A percentile compares a stretch with the other conserved stretches of the same genome.
Conservation (phyloP, 352 stramenopile genomes). For the Phytophthora pinifolia region DNA sequence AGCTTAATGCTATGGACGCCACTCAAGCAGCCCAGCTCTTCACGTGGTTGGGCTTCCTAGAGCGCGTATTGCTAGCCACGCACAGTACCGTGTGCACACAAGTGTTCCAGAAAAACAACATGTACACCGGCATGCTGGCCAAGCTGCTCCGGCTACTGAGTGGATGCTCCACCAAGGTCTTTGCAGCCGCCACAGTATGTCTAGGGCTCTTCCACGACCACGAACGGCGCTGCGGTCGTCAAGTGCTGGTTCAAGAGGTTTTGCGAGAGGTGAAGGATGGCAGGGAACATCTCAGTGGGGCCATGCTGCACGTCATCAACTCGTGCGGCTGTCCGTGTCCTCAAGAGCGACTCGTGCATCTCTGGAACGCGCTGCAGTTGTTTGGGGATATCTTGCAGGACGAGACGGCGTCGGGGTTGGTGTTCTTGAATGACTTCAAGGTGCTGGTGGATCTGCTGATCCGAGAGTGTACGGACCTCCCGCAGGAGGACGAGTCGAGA, state of each 20-base stretch:
- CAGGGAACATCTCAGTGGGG: conserved; percentile 59
- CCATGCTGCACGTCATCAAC: conserved; percentile 80
- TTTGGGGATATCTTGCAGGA: conserved; percentile 57
- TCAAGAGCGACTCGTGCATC: conserved; percentile 30
- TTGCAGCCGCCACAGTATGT: conserved; percentile 60
- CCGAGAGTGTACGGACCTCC: conserved; percentile 60
- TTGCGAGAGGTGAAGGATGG: conserved; percentile 51
- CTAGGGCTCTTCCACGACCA: conserved; percentile 59
- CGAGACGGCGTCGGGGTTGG: conserved; percentile 37
- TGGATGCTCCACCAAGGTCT: conserved; percentile 60
- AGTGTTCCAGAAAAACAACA: conserved; percentile 47
- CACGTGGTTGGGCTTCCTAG: conserved; percentile 64
- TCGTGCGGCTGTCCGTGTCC: conserved; percentile 75
- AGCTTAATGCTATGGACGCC: conserved; percentile 44
- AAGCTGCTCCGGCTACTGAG: conserved; percentile 65
- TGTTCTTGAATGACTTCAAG: conserved; percentile 81
- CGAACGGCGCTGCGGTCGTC: conserved; percentile 34
- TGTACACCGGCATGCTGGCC: conserved; percentile 62
- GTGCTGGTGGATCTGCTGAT: conserved; percentile 69
- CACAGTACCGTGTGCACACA: conserved; percentile 38
- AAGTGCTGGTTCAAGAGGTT: conserved; percentile 55
- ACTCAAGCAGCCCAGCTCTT: conserved; percentile 52
- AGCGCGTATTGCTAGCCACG: conserved; percentile 48
- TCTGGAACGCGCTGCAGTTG: conserved; percentile 63
- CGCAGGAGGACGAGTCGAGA: conserved; percentile 47